Conservation (phyloP, 768 basidiomycete species). For the Boletus eberwhitei region DNA sequence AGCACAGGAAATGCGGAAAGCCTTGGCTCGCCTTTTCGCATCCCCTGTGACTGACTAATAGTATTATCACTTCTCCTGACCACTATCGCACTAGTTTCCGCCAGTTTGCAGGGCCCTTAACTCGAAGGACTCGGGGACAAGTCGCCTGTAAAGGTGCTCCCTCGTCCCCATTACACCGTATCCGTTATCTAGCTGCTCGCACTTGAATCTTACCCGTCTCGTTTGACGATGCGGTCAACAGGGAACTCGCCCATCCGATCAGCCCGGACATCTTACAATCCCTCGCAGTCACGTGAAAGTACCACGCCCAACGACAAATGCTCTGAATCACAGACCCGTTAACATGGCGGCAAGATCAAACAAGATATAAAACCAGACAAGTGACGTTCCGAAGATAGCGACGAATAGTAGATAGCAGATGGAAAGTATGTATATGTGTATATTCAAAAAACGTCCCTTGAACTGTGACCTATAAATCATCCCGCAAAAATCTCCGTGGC, state of each 20-base stretch:
- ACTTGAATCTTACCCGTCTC: not conserved
- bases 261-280: too few relatives aligned
- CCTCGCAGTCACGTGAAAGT: too few relatives aligned
- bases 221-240: not conserved
- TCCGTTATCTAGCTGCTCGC: not conserved
- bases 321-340: too few relatives aligned
- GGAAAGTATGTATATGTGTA: not conserved
- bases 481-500: not conserved
- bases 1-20: too few relatives aligned
- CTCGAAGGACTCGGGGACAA: not conserved
- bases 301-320: too few relatives aligned
- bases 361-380: not conserved
- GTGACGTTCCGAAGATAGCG: not conserved
- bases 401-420: not conserved
- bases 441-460: conserved; percentile 4
- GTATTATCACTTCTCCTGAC: not conserved
- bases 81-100: not conserved
- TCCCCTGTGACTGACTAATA: too few relatives aligned
- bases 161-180: not conserved
- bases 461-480: not conserved
- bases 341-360: not conserved
- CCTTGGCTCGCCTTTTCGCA: too few relatives aligned
- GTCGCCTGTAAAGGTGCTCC: not conserved
- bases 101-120: not conserved
- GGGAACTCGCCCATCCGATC: too few relatives aligned